Evolutionary conservation across 75 land plant species (phyloP).

Genomic region (Sequoia sempervirens): DNA sequence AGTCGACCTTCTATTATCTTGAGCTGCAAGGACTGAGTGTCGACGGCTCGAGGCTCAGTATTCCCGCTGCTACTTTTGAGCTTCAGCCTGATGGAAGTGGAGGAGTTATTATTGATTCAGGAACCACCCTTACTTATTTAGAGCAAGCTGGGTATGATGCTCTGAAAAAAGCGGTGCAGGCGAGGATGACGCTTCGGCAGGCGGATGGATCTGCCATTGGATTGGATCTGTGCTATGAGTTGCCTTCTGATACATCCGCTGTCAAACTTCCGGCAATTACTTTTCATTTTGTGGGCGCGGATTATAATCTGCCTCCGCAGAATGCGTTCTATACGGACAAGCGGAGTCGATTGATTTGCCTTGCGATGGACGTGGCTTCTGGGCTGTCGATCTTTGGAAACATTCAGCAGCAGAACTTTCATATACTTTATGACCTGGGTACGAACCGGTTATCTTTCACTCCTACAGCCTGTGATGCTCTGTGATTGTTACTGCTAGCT

Average conservation of each 20-base stretch:
- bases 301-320: conserved; percentile 8
- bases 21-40: conserved; percentile 4
- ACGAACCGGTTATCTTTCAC: background rate
- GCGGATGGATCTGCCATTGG: background rate
- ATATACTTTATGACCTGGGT: conserved; percentile 29
- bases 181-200: background rate
- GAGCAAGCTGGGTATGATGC: background rate
- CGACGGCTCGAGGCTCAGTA: background rate
- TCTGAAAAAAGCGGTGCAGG: background rate
- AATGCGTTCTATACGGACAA: conserved; percentile 24
- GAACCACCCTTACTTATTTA: conserved; percentile 13
- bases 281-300: conserved; percentile 22
- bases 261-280: conserved; percentile 18
- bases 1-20: conserved; percentile 10
- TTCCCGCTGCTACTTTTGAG: conserved; percentile 5
- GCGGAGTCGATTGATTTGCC: conserved; percentile 21
- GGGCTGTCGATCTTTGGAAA: conserved; percentile 31
- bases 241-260: background rate
- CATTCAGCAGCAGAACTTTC: conserved; percentile 43
- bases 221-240: conserved; percentile 12
- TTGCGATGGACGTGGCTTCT: background rate
- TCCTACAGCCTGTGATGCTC: background rate
- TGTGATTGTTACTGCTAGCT: background rate
- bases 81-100: conserved; percentile 11
- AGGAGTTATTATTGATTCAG: conserved; percentile 19